Percentiles rank a stretch among this genome's conserved stretches.
These are phyloP conservation scores for Dorcoceras hygrometricum DNA, from an alignment of 257 asterid genomes.

Conservation along the genomic window DNA sequence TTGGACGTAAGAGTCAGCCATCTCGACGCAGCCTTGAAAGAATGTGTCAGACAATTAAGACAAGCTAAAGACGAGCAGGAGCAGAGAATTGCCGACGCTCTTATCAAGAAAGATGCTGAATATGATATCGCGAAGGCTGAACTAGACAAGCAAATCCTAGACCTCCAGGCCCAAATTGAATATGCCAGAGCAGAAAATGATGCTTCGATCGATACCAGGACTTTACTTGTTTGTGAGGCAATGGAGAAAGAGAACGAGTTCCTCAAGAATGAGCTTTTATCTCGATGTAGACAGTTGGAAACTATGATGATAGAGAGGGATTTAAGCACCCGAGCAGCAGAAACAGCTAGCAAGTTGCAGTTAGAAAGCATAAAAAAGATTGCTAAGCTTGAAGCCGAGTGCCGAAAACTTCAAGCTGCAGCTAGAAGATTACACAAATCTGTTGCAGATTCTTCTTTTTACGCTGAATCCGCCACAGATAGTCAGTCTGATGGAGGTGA, in stretches of 20 bases:
- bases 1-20: slow-evolving; percentile 65
- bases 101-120: slow-evolving; percentile 33
- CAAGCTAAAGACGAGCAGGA: slow-evolving; percentile 64
- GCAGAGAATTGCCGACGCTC: slow-evolving; percentile 35
- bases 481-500: slow-evolving; percentile 42
- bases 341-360: slow-evolving; percentile 62
- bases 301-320: slow-evolving; percentile 54
- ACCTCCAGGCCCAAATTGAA: slow-evolving; percentile 36
- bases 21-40: slow-evolving; percentile 59
- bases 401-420: slow-evolving; percentile 49
- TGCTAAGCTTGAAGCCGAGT: slow-evolving; percentile 66
- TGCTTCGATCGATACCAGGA: not conserved
- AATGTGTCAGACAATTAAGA: slow-evolving; percentile 69
- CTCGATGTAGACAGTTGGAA: slow-evolving; percentile 41
- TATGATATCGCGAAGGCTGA: slow-evolving; percentile 40
- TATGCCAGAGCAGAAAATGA: slow-evolving; percentile 26
- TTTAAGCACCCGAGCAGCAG: slow-evolving; percentile 60
- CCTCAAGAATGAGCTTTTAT: slow-evolving; percentile 50
- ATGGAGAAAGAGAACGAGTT: slow-evolving; percentile 48
- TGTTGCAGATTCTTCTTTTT: slow-evolving; percentile 32
- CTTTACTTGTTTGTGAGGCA: slow-evolving; percentile 35
- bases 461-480: slow-evolving; percentile 48
- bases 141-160: slow-evolving; percentile 48
- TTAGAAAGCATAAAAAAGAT: slow-evolving; percentile 57
- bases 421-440: slow-evolving; percentile 27